Evolutionary conservation across 805 yeast genomes (phyloP).

Genomic region (Metahyphopichia silvanorum): DNA sequence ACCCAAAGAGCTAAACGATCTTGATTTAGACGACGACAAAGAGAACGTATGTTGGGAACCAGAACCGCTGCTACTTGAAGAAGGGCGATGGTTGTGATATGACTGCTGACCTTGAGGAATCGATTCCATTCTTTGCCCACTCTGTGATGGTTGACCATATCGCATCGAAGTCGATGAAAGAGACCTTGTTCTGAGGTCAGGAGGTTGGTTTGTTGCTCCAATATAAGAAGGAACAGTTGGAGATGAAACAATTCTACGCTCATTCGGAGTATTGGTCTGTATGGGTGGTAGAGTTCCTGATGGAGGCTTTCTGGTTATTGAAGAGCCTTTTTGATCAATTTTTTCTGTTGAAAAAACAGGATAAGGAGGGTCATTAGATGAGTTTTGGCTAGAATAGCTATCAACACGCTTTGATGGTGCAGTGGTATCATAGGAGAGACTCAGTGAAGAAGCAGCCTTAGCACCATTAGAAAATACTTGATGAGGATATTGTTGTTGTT

Average conservation of each 20-base stretch:
- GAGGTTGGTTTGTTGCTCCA: slow-evolving; percentile 3
- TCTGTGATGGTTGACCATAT: slow-evolving; percentile 19
- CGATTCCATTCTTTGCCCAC: slow-evolving; percentile 10
- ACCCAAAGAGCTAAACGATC: slow-evolving; percentile 40
- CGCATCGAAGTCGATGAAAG: slow-evolving; percentile 2
- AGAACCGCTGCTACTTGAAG: slow-evolving; percentile 14
- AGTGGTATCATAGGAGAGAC: slow-evolving; percentile 3
- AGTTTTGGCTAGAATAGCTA: slow-evolving; percentile 5
- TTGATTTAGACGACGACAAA: slow-evolving; percentile 31
- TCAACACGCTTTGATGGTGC: slow-evolving; percentile 1
- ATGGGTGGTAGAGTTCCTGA: slow-evolving; percentile 13
- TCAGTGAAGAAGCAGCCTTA: slow-evolving; percentile 5
- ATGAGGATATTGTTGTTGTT: slow-evolving; percentile 6
- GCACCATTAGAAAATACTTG: neutral
- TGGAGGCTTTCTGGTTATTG: slow-evolving; percentile 11
- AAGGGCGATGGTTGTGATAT: slow-evolving; percentile 9
- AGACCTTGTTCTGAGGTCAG: slow-evolving; percentile 4
- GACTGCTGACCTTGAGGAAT: slow-evolving; percentile 7
- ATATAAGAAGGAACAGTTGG: slow-evolving; percentile 17
- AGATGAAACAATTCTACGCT: slow-evolving; percentile 27
- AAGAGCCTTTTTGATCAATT: neutral
- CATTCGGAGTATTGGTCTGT: slow-evolving; percentile 10
- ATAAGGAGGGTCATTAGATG: slow-evolving; percentile 4
- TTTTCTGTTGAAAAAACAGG: slow-evolving; percentile 1
- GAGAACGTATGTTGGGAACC: slow-evolving; percentile 31